A percentile compares a stretch with the other conserved stretches of the same genome.
phyloP scores from a whole-genome alignment of 345 rosid genomes.

The Noccaea bulbosa region DNA sequence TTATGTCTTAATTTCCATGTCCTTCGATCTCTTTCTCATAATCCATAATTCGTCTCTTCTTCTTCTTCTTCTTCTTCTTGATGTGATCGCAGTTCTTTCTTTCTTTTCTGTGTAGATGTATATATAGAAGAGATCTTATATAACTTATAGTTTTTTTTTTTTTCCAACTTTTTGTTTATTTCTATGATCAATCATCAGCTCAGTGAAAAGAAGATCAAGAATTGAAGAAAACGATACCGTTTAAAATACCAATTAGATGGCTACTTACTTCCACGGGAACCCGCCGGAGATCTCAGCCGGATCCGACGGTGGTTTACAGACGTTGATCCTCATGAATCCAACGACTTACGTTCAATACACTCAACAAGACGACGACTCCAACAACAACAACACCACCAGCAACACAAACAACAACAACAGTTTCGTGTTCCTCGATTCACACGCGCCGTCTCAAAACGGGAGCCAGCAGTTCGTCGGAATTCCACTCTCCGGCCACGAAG shows the following conservation, averaged over 20 bases:
- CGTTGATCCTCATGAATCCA: slow-evolving; percentile 97
- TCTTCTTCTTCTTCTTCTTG: slow-evolving; percentile 29
- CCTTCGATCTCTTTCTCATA: slow-evolving; percentile 42
- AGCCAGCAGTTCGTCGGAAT: slow-evolving; percentile 89
- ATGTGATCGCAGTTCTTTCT: slow-evolving; percentile 30
- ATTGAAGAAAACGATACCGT: slow-evolving; percentile 17
- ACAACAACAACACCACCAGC: slow-evolving; percentile 42
- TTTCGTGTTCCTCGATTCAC: slow-evolving; percentile 48
- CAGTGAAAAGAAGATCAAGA: slow-evolving; percentile 38
- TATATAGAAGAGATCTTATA: slow-evolving; percentile 10
- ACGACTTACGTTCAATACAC: slow-evolving; percentile 80
- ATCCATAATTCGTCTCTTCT: slow-evolving; percentile 41
- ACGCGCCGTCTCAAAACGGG: slow-evolving; percentile 51
- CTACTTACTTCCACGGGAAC: slow-evolving; percentile 79
- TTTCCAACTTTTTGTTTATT: not conserved
- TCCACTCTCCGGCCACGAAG: slow-evolving; percentile 59
- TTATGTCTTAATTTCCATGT: slow-evolving; percentile 47
- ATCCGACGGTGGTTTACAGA: slow-evolving; percentile 78
- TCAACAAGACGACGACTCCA: slow-evolving; percentile 54
- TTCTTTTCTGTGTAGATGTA: slow-evolving; percentile 20
- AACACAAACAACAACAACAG: slow-evolving; percentile 57
- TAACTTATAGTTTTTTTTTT: slow-evolving; percentile 16
- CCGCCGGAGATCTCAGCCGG: slow-evolving; percentile 78
- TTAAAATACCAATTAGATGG: slow-evolving; percentile 51
- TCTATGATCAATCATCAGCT: slow-evolving; percentile 32